Evolutionary conservation across 306 rosid species (phyloP).

Genomic region (Geum urbanum): DNA sequence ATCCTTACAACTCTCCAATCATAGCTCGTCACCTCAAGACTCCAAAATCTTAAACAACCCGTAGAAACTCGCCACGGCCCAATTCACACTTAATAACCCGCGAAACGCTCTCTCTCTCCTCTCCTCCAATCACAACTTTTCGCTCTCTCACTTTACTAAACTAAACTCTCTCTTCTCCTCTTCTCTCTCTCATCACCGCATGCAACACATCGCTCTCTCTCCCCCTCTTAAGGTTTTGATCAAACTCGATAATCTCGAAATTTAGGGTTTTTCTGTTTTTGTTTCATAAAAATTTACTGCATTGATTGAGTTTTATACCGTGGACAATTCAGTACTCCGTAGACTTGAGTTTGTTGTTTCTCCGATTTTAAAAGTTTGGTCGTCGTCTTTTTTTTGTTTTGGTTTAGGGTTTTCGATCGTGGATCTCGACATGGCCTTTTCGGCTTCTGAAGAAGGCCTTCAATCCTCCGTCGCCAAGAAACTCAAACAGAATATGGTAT

Average conservation of each 20-base stretch:
- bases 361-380: neutral
- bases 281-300: neutral
- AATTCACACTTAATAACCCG: neutral
- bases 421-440: conserved; percentile 37
- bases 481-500: conserved; percentile 48
- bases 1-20: too few relatives aligned
- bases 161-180: too few relatives aligned
- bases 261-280: neutral
- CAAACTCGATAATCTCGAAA: neutral
- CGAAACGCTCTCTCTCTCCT: neutral
- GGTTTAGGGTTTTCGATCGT: conserved; percentile 7
- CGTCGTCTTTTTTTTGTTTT: neutral
- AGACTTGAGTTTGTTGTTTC: neutral
- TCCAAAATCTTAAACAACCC: too few relatives aligned
- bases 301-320: neutral
- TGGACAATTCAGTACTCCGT: neutral
- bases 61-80: too few relatives aligned
- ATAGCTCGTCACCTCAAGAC: too few relatives aligned
- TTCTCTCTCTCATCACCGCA: too few relatives aligned
- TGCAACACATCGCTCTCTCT: too few relatives aligned
- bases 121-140: neutral
- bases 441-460: conserved; percentile 15
- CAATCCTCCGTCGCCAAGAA: conserved; percentile 35
- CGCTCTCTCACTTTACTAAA: neutral
- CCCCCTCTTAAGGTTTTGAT: neutral